Conservation (phyloP, 2,329 filamentous ascomycete genomes). For the Epichloe gansuensis region DNA sequence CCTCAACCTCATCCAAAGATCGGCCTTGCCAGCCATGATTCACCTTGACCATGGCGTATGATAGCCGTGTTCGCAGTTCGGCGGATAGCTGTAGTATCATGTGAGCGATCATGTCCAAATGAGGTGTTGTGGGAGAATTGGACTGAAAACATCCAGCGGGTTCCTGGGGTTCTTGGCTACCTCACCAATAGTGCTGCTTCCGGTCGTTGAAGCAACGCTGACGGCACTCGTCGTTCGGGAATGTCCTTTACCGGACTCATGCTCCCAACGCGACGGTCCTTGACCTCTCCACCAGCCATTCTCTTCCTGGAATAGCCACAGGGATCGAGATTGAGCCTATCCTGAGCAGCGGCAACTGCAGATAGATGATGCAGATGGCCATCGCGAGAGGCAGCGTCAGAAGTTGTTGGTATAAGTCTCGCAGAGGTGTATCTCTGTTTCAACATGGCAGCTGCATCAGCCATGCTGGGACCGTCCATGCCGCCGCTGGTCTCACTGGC, state of each 20-base stretch:
- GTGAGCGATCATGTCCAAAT: conserved; percentile 9
- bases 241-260: conserved; percentile 43
- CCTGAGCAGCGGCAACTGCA: conserved; percentile 41
- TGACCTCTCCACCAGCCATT: conserved; percentile 64
- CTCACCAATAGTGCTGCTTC: conserved; percentile 66
- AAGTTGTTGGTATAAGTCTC: neutral
- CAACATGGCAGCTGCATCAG: conserved; percentile 10
- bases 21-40: conserved; percentile 79
- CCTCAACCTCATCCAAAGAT: conserved; percentile 66
- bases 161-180: conserved; percentile 31
- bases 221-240: conserved; percentile 62
- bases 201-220: conserved; percentile 44
- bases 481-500: conserved; percentile 13
- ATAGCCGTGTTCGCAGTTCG: conserved; percentile 71
- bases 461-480: conserved; percentile 5
- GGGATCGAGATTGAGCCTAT: conserved; percentile 32
- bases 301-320: conserved; percentile 47
- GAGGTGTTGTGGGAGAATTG: neutral
- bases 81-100: conserved; percentile 52
- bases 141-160: no score
- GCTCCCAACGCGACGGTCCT: conserved; percentile 33
- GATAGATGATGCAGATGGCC: conserved; percentile 47
- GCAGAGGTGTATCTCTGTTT: conserved; percentile 4
- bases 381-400: conserved; percentile 33
- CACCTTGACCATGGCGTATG: conserved; percentile 90